Evolutionary conservation across 352 stramenopile genomes (phyloP).

Genomic region (Phytophthora chlamydospora): DNA sequence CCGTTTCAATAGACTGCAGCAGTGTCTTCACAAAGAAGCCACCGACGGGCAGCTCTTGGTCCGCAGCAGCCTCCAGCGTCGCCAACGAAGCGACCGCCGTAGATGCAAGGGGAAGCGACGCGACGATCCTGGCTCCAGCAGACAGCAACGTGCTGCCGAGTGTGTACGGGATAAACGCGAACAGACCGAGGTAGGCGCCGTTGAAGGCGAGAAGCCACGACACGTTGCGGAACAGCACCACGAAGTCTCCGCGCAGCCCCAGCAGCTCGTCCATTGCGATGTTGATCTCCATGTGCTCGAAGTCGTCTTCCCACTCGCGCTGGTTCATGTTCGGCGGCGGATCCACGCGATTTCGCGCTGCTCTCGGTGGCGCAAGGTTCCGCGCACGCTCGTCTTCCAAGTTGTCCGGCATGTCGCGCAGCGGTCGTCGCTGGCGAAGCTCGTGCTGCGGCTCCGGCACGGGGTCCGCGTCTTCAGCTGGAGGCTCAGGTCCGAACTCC

Average conservation of each 20-base stretch:
- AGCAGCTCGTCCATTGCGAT: slow-evolving; percentile 97
- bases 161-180: slow-evolving; percentile 96
- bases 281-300: slow-evolving; percentile 94
- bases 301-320: slow-evolving; percentile 86
- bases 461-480: slow-evolving; percentile 26
- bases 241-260: slow-evolving; percentile 94
- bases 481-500: slow-evolving; percentile 32
- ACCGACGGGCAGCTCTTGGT: slow-evolving; percentile 30
- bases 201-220: slow-evolving; percentile 98
- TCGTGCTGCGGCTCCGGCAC: slow-evolving; percentile 38
- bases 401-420: slow-evolving; percentile 21
- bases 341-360: slow-evolving; percentile 42
- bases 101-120: slow-evolving; percentile 48
- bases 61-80: slow-evolving; percentile 23
- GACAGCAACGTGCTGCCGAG: slow-evolving; percentile 92
- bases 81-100: slow-evolving; percentile 33
- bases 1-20: slow-evolving; percentile 56
- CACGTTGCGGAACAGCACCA: slow-evolving; percentile 95
- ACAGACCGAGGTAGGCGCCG: slow-evolving; percentile 96
- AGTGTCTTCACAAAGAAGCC: slow-evolving; percentile 63
- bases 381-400: slow-evolving; percentile 20
- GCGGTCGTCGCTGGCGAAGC: slow-evolving; percentile 46
- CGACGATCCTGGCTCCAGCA: slow-evolving; percentile 64
- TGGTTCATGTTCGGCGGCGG: slow-evolving; percentile 53
- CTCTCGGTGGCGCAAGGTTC: slow-evolving; percentile 34